Base-by-base conservation (phyloP, 2,329 filamentous ascomycete species). In the Cordyceps tenuipes region DNA sequence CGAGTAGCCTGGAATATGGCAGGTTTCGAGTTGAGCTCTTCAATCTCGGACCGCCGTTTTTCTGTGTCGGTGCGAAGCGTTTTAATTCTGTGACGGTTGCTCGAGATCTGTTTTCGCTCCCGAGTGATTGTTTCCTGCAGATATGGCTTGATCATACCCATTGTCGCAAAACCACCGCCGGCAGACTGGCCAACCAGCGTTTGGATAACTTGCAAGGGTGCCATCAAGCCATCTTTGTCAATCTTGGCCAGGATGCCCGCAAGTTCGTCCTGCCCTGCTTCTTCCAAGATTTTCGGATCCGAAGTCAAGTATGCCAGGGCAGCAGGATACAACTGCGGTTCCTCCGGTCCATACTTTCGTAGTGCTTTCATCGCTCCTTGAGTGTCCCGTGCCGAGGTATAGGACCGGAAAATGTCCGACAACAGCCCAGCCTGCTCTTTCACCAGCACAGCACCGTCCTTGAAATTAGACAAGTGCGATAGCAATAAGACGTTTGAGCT, bases 61-160 rank as follows among this genome's bases (percentile, higher is more conserved):
- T 87, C 84, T 0, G 93, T 97, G 72, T 97, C 93, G 7, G 81
- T 78, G 34, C 90, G 88, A 72, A 97, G 96, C 3, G 89, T 91
- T 36, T 84, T 81, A 66, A 96, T 96, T 48, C 93, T 84, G 44
- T 87, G 84, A 55, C 89, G 84, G 71, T 97, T 97, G 41, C 80
- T 72, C 8, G 77, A 84, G 62, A 99, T 97, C 68, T 97, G 92
- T 62, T 86, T 86, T 29, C 91, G 84, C 74, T 99, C 94, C 55
- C 90, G 85, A 66, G 90, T 87, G 64, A 99, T 96, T 9, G 92
- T 96, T 54, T 89, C 85, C 64, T 89, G 85, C 2, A 99, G 84
- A 73, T 99, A 99, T 6, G 87, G 85, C 74, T 97, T 97, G 63
- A 99, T 88, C 82, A 97, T 91, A 55, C 93, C 94, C 90, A 99